These are phyloP conservation scores for Hortaea werneckii DNA, from an alignment of 2,329 filamentous ascomycete genomes.

Conservation along the genomic window DNA sequence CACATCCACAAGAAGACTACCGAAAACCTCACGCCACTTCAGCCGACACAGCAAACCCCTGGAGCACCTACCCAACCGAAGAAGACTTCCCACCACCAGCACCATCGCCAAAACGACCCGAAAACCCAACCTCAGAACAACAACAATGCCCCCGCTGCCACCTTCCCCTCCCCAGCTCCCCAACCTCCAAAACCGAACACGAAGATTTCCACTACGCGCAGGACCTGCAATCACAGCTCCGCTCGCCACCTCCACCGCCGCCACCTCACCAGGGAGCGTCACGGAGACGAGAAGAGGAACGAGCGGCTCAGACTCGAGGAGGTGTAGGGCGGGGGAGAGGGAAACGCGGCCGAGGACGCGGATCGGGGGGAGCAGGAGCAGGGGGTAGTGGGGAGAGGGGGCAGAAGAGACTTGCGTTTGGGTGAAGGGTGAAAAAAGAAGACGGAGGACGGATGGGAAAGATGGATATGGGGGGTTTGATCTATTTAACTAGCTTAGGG, in stretches of 20 bases:
- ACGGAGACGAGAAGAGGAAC: too few relatives aligned
- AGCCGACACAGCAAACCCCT: too few relatives aligned
- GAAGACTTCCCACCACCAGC: background rate
- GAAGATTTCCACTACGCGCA: constrained; percentile 92
- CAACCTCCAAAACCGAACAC: constrained; percentile 60
- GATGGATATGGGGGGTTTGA: too few relatives aligned
- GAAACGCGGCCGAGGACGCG: background rate
- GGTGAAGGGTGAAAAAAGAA: constrained; percentile 12
- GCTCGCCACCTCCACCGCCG: constrained; percentile 13
- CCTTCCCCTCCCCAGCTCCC: constrained; percentile 51
- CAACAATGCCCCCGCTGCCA: constrained; percentile 18
- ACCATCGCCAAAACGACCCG: background rate
- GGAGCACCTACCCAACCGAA: background rate
- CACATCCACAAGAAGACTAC: too few relatives aligned
- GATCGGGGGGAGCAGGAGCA: background rate
- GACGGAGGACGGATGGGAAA: too few relatives aligned
- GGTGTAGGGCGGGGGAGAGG: constrained; percentile 8
- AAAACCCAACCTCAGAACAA: background rate
- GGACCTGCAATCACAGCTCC: constrained; percentile 59
- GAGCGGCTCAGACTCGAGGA: too few relatives aligned
- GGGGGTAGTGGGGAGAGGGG: constrained; percentile 19
- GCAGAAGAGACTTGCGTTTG: constrained; percentile 37
- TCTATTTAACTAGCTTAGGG: too few relatives aligned
- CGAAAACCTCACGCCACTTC: too few relatives aligned
- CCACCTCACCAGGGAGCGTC: constrained; percentile 5